A percentile compares a stretch with the other conserved stretches of the same genome.
Evolutionary conservation across 805 yeast genomes (phyloP).

Genomic region (Saccharomyces jurei): DNA sequence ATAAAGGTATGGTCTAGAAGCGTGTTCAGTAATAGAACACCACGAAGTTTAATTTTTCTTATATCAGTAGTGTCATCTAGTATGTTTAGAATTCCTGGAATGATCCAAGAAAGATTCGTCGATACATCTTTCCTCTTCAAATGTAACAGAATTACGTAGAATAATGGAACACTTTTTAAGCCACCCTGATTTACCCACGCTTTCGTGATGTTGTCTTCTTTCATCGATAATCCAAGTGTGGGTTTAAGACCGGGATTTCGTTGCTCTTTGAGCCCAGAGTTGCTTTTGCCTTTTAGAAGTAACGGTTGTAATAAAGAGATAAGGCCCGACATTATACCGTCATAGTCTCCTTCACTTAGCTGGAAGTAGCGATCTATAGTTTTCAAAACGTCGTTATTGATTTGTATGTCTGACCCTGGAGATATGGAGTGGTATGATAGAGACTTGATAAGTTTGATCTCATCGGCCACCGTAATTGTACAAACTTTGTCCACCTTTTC

Average conservation of each 20-base stretch:
- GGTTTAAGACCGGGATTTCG: slow-evolving; percentile 32
- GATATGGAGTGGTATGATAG: background rate
- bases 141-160: slow-evolving; percentile 15
- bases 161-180: slow-evolving; percentile 18
- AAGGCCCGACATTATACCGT: background rate
- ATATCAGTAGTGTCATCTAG: slow-evolving; percentile 26
- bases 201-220: slow-evolving; percentile 15
- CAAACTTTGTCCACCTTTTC: background rate
- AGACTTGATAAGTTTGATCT: background rate
- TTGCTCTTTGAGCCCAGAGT: slow-evolving; percentile 5
- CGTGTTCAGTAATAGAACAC: slow-evolving; percentile 16
- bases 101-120: slow-evolving; percentile 27
- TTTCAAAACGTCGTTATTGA: background rate
- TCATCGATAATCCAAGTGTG: slow-evolving; percentile 14
- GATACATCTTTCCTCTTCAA: slow-evolving; percentile 16
- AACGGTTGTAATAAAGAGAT: slow-evolving; percentile 1
- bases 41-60: slow-evolving; percentile 17
- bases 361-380: background rate
- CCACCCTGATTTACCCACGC: slow-evolving; percentile 23
- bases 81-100: slow-evolving; percentile 27
- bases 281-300: background rate
- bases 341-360: background rate
- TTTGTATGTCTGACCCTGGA: background rate
- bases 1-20: slow-evolving; percentile 15
- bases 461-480: background rate